Conservation (phyloP, 768 basidiomycete species). For the Mycena albidolilacea region DNA sequence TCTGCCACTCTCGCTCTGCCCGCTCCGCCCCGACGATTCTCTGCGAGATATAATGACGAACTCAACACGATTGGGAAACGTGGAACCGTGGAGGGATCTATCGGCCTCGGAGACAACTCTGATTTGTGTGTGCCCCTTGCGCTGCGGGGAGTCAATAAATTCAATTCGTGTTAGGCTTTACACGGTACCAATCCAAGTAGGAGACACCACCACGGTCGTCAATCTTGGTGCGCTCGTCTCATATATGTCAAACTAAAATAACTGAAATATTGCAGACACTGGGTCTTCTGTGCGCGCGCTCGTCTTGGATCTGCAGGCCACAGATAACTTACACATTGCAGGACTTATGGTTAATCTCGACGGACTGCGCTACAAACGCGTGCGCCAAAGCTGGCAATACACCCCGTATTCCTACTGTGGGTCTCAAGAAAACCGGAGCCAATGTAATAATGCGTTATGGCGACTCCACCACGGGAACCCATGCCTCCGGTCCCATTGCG, state of each 20-base stretch:
- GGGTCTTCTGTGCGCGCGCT: conserved; percentile 62
- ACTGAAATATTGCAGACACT: conserved; percentile 62
- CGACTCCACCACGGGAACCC: conserved; percentile 77
- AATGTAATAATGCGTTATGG: conserved; percentile 67
- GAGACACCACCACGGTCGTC: conserved; percentile 56
- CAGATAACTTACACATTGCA: too few species aligned
- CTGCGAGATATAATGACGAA: conserved; percentile 38
- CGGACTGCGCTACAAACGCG: conserved; percentile 57
- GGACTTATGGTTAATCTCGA: conserved; percentile 77
- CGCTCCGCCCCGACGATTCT: conserved; percentile 44
- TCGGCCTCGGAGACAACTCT: conserved; percentile 51
- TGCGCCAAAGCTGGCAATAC: conserved; percentile 54
- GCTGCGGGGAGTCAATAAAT: background rate
- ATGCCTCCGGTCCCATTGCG: conserved; percentile 70
- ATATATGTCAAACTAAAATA: background rate
- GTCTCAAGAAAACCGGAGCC: conserved; percentile 55
- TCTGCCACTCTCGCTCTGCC: conserved; percentile 39
- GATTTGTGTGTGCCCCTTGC: conserved; percentile 35
- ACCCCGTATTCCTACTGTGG: conserved; percentile 58
- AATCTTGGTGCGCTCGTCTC: conserved; percentile 60
- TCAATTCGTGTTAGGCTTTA: conserved; percentile 47
- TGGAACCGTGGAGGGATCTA: conserved; percentile 50
- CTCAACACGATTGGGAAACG: conserved; percentile 35
- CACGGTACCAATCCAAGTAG: conserved; percentile 63
- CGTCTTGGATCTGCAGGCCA: too few species aligned